These are phyloP conservation scores for Arthrobotrys entomopaga DNA, from an alignment of 2,329 filamentous ascomycete species.

Conservation along the genomic window DNA sequence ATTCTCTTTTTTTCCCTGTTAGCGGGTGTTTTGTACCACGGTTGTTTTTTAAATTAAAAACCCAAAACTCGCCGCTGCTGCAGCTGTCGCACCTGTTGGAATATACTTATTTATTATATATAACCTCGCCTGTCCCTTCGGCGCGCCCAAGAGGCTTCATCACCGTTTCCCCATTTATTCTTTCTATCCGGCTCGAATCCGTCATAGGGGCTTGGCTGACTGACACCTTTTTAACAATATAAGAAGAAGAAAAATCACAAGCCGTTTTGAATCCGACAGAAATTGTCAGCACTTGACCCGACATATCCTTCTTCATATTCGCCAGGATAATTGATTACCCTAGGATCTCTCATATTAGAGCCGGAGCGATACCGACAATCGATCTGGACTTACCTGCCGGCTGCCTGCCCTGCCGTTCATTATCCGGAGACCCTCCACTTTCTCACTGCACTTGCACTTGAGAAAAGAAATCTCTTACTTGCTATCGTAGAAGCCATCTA, in stretches of 20 bases:
- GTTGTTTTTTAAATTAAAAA: slow-evolving; percentile 28
- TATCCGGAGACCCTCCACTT: background rate
- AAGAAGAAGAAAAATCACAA: slow-evolving; percentile 13
- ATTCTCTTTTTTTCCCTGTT: slow-evolving; percentile 39
- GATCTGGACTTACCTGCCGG: slow-evolving; percentile 4
- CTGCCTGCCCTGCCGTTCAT: background rate
- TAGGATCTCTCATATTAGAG: slow-evolving; percentile 13
- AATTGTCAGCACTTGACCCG: slow-evolving; percentile 36
- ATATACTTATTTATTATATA: slow-evolving; percentile 1
- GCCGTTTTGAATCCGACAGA: slow-evolving; percentile 17
- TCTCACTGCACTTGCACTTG: slow-evolving; percentile 20
- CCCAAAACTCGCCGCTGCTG: background rate
- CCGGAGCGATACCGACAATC: slow-evolving; percentile 31
- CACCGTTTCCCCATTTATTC: background rate
- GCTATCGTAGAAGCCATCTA: slow-evolving; percentile 7
- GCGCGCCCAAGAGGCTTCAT: background rate
- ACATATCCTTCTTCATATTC: background rate
- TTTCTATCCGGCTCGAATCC: background rate
- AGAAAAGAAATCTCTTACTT: background rate
- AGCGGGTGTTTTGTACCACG: slow-evolving; percentile 49
- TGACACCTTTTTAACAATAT: slow-evolving; percentile 2
- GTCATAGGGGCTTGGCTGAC: background rate
- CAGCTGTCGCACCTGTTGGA: background rate
- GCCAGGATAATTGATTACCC: slow-evolving; percentile 8
- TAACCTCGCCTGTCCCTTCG: slow-evolving; percentile 4